Base-by-base conservation (phyloP, 2,329 filamentous ascomycete genomes). In the Colletotrichum destructivum region DNA sequence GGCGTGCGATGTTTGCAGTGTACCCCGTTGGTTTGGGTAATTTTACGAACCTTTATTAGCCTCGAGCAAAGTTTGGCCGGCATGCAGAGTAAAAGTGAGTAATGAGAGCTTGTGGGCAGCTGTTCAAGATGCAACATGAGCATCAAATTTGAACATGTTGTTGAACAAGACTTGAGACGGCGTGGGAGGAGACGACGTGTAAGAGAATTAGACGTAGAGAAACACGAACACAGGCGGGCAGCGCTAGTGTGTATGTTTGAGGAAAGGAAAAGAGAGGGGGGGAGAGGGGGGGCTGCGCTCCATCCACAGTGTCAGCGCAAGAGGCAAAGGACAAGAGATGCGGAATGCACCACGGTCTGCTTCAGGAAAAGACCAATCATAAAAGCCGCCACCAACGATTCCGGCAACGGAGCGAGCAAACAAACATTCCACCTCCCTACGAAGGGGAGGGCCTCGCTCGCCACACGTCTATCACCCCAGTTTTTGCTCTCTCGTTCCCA, bases 331-430 rank as follows among this genome's bases (percentile, higher is more conserved):
- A 62, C 31, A 31, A 55, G 61, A 52, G 38, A 31, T 11, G 16
- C 35, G 35, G 44, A 47, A 54, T 47, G 68, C 71, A 68, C 68
- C 63, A 72, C 63, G 51, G 55, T 35, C 60, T 69, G 66, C 44
- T 67, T 59, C 44, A 47, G 59, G 62, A 35, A 31, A 59, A 40
- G 56, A 13, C 73, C 67, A 74, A 74, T 73, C 71, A 73, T 42
- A 23, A 44, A 35, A 31, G 51, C 47, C 66, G 54, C 62, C 63
- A 71, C 73, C 68, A 69, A 69, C 71, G 62, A 57, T 69, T 74
- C 71, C 71, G 73, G 73, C 56, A 74, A 67, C 71, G 46, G 26
- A 44, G 44, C 16, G 60, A 62, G 69, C 65, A 71, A 71, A 71
- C 70, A 71, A 56, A 66, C 70, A 72, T 57, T 67, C 56, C 68